Conservation (phyloP, 1,139 yeast genomes). For the Zygoascus hellenicus region DNA sequence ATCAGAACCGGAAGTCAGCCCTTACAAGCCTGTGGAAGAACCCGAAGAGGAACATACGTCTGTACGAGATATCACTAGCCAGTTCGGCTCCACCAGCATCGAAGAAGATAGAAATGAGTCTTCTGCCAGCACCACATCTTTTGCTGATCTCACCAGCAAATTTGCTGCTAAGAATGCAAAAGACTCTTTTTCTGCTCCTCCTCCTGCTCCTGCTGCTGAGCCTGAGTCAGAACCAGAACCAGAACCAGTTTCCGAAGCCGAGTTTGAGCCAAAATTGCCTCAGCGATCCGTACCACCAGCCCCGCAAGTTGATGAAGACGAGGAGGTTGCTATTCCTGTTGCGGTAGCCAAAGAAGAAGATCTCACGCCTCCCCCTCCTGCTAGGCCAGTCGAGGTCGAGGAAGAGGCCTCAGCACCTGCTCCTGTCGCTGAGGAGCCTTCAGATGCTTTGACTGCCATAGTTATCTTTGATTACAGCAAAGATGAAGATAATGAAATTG, state of each 20-base stretch:
- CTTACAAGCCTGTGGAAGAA: constrained; percentile 13
- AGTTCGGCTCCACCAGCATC: constrained; percentile 12
- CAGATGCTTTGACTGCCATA: constrained; percentile 37
- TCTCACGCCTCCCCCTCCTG: constrained; percentile 13
- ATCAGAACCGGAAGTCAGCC: constrained; percentile 19
- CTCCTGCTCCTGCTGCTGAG: constrained; percentile 18
- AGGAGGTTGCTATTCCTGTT: constrained; percentile 16
- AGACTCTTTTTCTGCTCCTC: constrained; percentile 12
- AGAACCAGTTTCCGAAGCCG: constrained; percentile 20
- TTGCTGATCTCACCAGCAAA: constrained; percentile 22
- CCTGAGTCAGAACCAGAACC: constrained; percentile 17
- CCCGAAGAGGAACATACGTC: constrained; percentile 13
- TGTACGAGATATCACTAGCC: constrained; percentile 12
- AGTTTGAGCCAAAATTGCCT: not conserved
- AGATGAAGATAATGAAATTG: constrained; percentile 71
- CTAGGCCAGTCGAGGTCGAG: constrained; percentile 13
- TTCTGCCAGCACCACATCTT: constrained; percentile 11
- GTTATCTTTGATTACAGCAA: constrained; percentile 60
- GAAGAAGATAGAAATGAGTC: constrained; percentile 12
- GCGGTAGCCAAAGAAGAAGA: constrained; percentile 17
- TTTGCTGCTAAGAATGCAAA: constrained; percentile 18
- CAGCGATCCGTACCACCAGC: constrained; percentile 3
- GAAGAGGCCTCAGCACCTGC: constrained; percentile 16
- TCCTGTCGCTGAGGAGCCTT: constrained; percentile 13
- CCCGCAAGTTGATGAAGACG: constrained; percentile 12